These are phyloP conservation scores for Solanum neorickii DNA, from an alignment of 257 asterid genomes.

Conservation along the genomic window DNA sequence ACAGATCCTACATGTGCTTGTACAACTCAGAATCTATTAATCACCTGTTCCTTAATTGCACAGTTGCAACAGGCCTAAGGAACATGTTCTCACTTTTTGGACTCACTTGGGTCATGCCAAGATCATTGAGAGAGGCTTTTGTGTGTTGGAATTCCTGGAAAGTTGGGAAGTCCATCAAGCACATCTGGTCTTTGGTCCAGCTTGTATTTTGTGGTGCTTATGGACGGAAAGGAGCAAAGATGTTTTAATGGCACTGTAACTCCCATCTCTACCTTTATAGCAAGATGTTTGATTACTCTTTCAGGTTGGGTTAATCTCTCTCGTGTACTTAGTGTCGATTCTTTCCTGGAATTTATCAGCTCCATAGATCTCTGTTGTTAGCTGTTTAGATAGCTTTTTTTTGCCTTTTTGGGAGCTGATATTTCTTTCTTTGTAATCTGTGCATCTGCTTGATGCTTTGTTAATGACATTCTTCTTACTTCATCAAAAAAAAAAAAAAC, in stretches of 20 bases:
- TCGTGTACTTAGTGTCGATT: not conserved
- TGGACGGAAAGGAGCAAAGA: not conserved
- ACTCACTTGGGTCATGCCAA: not conserved
- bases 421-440: not conserved
- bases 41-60: not conserved
- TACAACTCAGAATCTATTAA: not conserved
- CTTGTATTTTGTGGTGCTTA: not conserved
- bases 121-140: not conserved
- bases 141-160: not conserved
- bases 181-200: not conserved
- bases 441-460: not conserved
- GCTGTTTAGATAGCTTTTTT: not conserved
- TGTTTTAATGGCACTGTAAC: not conserved
- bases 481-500: too few relatives aligned
- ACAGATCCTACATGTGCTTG: not conserved
- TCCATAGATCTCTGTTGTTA: not conserved
- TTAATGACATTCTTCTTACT: not conserved
- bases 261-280: not conserved
- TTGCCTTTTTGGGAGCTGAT: not conserved
- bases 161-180: not conserved
- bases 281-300: not conserved
- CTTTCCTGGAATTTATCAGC: not conserved
- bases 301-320: not conserved
- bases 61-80: not conserved
- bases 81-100: not conserved